Evolutionary conservation across 768 basidiomycete species (phyloP).

Genomic region (Leccinum truebloodii): DNA sequence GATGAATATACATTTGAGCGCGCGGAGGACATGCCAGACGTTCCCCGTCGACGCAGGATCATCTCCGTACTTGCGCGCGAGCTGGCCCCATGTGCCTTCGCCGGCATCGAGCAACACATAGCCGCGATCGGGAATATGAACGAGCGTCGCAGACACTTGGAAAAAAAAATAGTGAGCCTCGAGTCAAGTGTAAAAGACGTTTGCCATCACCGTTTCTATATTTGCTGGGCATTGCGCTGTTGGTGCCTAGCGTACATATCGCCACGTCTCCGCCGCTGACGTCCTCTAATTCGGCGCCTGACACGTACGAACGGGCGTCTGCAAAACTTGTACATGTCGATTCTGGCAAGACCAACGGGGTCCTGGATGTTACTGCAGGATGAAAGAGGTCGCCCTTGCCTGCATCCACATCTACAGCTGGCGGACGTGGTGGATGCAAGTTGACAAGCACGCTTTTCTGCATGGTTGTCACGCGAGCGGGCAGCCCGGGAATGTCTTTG

Average conservation of each 20-base stretch:
- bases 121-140: slow-evolving; percentile 72
- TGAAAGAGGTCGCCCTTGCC: slow-evolving; percentile 35
- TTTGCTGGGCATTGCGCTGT: slow-evolving; percentile 81
- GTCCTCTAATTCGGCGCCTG: not conserved
- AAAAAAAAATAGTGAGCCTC: not conserved
- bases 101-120: slow-evolving; percentile 85
- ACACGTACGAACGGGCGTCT: slow-evolving; percentile 31
- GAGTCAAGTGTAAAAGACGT: not conserved
- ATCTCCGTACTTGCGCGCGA: slow-evolving; percentile 73
- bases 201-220: slow-evolving; percentile 76
- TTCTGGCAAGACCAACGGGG: slow-evolving; percentile 24
- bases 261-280: slow-evolving; percentile 60
- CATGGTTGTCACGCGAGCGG: slow-evolving; percentile 46
- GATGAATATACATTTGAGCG: slow-evolving; percentile 78
- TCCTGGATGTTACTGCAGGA: slow-evolving; percentile 18
- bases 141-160: slow-evolving; percentile 76
- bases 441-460: slow-evolving; percentile 40
- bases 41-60: slow-evolving; percentile 36
- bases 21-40: slow-evolving; percentile 62
- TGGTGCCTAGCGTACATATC: slow-evolving; percentile 83
- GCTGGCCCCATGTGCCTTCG: slow-evolving; percentile 92
- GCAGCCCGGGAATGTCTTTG: slow-evolving; percentile 43
- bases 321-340: slow-evolving; percentile 41
- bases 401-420: slow-evolving; percentile 34
- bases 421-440: slow-evolving; percentile 50